Evolutionary conservation across 2,329 filamentous ascomycete species (phyloP).

Genomic region (Hymenoscyphus fraxineus): DNA sequence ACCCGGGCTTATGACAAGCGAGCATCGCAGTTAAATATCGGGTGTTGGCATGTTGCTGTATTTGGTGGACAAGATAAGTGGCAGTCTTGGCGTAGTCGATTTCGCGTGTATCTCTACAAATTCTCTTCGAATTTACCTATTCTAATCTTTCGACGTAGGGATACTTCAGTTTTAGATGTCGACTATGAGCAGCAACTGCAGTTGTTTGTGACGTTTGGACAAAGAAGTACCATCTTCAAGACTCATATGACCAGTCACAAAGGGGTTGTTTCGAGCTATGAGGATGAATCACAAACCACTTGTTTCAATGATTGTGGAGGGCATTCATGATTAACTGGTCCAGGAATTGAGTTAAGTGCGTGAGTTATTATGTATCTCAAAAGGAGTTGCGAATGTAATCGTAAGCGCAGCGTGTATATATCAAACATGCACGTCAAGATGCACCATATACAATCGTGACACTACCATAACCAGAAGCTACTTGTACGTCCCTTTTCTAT

Average conservation of each 20-base stretch:
- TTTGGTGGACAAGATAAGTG: no score
- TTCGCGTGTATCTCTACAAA: no score
- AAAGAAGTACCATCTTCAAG: background rate
- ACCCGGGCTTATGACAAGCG: no score
- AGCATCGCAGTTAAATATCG: no score
- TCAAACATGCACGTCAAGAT: background rate
- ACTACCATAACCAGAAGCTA: background rate
- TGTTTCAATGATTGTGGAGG: background rate
- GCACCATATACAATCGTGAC: no score
- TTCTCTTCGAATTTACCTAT: no score
- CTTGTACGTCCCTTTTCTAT: background rate
- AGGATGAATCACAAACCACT: background rate
- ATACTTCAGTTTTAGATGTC: background rate
- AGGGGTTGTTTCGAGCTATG: background rate
- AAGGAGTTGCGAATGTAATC: background rate
- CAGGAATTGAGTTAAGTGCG: background rate
- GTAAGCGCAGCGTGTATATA: background rate
- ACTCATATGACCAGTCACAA: background rate
- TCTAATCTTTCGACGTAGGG: background rate
- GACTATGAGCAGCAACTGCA: background rate
- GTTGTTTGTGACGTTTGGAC: background rate
- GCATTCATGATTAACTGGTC: background rate
- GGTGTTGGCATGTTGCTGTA: no score
- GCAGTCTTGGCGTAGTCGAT: no score
- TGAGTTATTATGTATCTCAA: background rate